These are phyloP conservation scores for Plectosphaerella cucumerina DNA, from an alignment of 2,329 filamentous ascomycete genomes.

Conservation along the genomic window DNA sequence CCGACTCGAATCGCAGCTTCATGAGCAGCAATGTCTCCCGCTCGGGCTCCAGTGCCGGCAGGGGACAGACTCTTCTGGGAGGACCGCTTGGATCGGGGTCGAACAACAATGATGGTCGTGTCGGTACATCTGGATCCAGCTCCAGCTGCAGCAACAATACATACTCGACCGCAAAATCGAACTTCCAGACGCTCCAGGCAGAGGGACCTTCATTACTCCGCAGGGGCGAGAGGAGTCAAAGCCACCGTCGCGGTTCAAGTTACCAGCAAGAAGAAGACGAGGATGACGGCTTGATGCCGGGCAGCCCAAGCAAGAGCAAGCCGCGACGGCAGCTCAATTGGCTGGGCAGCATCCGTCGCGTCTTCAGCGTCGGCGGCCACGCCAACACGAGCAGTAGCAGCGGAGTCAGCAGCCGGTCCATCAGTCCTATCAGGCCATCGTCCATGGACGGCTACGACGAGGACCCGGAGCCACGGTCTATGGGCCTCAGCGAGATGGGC, in stretches of 20 bases:
- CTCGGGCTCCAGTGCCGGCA: slow-evolving; percentile 23
- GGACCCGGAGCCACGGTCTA: slow-evolving; percentile 33
- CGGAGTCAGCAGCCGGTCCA: background rate
- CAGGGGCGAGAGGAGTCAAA: slow-evolving; percentile 4
- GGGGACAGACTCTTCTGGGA: slow-evolving; percentile 12
- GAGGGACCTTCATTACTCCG: slow-evolving; percentile 46
- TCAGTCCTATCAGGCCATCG: slow-evolving; percentile 3
- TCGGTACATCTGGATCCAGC: slow-evolving; percentile 24
- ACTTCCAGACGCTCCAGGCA: slow-evolving; percentile 46
- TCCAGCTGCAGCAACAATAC: slow-evolving; percentile 35
- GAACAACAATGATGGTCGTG: slow-evolving; percentile 8
- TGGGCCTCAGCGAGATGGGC: slow-evolving; percentile 40
- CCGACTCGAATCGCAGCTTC: slow-evolving; percentile 46
- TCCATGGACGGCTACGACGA: slow-evolving; percentile 24
- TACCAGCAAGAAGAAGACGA: slow-evolving; percentile 23
- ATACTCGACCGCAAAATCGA: slow-evolving; percentile 51
- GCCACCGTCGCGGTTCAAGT: background rate
- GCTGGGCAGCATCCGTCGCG: slow-evolving; percentile 64
- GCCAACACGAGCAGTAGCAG: slow-evolving; percentile 17
- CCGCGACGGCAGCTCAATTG: slow-evolving; percentile 47
- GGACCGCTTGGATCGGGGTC: slow-evolving; percentile 10
- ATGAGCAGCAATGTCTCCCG: slow-evolving; percentile 30
- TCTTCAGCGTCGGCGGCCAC: slow-evolving; percentile 45
- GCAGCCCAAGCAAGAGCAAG: slow-evolving; percentile 55
- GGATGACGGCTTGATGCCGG: slow-evolving; percentile 29